Evolutionary conservation across 768 basidiomycete genomes (phyloP).

Genomic region (Trametes sanguinea): DNA sequence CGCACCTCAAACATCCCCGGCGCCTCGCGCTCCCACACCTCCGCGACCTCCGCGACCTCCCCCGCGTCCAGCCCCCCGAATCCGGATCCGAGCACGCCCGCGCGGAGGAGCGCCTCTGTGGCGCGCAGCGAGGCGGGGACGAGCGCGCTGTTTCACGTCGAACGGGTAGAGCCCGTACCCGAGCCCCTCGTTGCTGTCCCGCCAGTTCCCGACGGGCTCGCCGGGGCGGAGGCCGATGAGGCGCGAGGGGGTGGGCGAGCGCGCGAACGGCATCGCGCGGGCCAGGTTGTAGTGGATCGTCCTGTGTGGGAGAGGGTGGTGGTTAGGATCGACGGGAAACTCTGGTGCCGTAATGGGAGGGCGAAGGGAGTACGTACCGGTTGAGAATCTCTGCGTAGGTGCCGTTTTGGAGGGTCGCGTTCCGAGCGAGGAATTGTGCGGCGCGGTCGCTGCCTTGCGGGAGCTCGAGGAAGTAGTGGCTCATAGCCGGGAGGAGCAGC

Average conservation of each 20-base stretch:
- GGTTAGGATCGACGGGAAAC: not conserved
- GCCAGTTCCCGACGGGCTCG: constrained; percentile 47
- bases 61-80: constrained; percentile 12
- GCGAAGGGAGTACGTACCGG: constrained; percentile 23
- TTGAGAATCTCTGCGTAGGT: constrained; percentile 42
- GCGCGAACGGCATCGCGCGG: constrained; percentile 42
- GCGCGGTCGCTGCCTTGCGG: constrained; percentile 43
- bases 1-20: constrained; percentile 39
- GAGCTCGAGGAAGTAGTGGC: constrained; percentile 46
- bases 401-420: constrained; percentile 44
- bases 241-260: constrained; percentile 31
- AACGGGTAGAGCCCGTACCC: constrained; percentile 47
- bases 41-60: constrained; percentile 29
- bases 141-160: constrained; percentile 46
- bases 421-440: constrained; percentile 34
- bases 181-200: constrained; percentile 45
- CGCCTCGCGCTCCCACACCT: constrained; percentile 41
- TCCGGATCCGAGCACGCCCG: constrained; percentile 4
- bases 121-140: constrained; percentile 44
- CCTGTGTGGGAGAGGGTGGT: constrained; percentile 11
- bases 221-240: constrained; percentile 42
- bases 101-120: constrained; percentile 28
- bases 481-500: constrained; percentile 42
- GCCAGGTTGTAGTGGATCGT: constrained; percentile 41
- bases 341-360: not conserved